Evolutionary conservation across 2,329 filamentous ascomycete genomes (phyloP), one percentile per base, ranked within the genome.

Genomic region (Colletotrichum orbiculare): DNA sequence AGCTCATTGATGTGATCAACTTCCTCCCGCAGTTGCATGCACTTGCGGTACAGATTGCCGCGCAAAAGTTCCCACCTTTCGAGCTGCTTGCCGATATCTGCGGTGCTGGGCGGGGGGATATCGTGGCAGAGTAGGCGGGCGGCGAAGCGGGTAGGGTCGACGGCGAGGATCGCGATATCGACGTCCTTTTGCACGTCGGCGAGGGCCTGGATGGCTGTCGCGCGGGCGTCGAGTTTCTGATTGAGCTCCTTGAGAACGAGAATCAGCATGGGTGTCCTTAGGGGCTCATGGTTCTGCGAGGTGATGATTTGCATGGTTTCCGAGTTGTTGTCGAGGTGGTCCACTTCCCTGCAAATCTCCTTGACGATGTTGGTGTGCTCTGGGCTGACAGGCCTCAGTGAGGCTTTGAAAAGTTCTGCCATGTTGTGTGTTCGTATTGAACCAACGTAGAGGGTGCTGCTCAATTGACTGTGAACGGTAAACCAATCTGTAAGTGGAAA

Each of bases 191-290:
- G 34, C 6, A 17, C 47, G 39, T 54, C 47, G 2, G 1, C 17
- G n/a, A 59, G 56, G 1, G 11, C 9, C 6, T 10, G 9, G 9
- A 38, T 39, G n/a, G 34, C 56, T n/a, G 8, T 10, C 15, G n/a
- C 15, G 10, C 15, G n/a, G 38, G 33, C 15, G 41, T 34, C 33
- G 13, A 59, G 41, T 17, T 25, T 53, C 38, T 34, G 35, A 11
- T 42, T 15, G 17, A 59, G 56, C 34, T 59, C 47, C 17, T 46
- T 41, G 5, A 45, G n/a, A 15, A 52, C 15, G 49, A 52, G 49
- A n/a, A 52, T n/a, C 35, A 52, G 49, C 1, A 52, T 12, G 6
- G 25, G 25, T 25, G 25, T 25, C 25, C 25, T 25, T 25, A 25
- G 25, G 25, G 25, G 25, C 25, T 25, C 35, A n/a, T 17, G 13